These are phyloP conservation scores for Phaeotremella skinneri DNA, from an alignment of 768 basidiomycete genomes.

Conservation along the genomic window DNA sequence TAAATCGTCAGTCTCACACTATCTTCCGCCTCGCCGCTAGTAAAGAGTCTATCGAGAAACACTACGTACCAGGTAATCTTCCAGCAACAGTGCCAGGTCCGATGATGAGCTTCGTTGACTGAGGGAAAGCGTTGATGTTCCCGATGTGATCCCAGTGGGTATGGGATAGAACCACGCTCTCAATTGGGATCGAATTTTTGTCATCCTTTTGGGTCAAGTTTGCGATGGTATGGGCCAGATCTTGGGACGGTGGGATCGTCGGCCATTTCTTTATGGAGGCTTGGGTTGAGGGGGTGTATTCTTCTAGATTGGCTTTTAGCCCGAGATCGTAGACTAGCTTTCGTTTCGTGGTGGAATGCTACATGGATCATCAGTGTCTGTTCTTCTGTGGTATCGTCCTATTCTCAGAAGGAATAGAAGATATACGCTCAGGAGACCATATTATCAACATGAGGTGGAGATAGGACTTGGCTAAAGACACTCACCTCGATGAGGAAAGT, in stretches of 20 bases:
- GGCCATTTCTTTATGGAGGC: not conserved
- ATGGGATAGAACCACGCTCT: conserved; percentile 1
- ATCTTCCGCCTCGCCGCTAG: too few species aligned
- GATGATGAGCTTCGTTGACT: not conserved
- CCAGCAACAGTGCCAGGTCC: not conserved
- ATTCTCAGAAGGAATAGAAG: too few species aligned
- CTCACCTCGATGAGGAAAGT: not conserved
- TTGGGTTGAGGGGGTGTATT: not conserved
- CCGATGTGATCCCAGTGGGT: conserved; percentile 1
- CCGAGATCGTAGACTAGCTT: not conserved
- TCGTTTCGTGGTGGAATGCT: not conserved
- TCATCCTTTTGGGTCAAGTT: not conserved
- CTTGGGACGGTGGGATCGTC: not conserved
- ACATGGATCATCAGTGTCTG: not conserved
- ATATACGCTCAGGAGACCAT: too few species aligned
- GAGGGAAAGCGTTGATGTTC: not conserved
- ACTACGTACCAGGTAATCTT: not conserved
- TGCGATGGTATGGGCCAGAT: not conserved
- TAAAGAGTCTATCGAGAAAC: too few species aligned
- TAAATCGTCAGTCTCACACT: too few species aligned
- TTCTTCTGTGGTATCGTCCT: too few species aligned
- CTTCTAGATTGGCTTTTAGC: not conserved
- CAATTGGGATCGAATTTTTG: not conserved
- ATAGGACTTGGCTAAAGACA: not conserved
- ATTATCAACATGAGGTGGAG: too few species aligned